These are phyloP conservation scores for Plicaturopsis crispa DNA, from an alignment of 768 basidiomycete species.

Conservation along the genomic window DNA sequence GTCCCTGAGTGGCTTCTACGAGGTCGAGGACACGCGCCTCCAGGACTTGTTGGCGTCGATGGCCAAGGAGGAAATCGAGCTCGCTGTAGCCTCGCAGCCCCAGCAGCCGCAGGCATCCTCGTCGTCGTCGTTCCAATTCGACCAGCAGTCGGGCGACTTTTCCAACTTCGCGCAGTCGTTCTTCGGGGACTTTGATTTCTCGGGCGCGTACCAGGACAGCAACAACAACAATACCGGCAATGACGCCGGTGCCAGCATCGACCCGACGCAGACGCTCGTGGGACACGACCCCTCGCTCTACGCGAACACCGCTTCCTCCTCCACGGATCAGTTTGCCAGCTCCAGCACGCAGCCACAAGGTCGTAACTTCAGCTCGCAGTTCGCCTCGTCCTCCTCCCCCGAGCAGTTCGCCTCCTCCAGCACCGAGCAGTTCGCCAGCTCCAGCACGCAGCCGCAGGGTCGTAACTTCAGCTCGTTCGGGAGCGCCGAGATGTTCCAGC, in stretches of 20 bases:
- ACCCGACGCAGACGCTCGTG: slow-evolving; percentile 1
- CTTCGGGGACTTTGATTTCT: slow-evolving; percentile 17
- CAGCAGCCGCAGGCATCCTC: not conserved
- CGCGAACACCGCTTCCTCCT: slow-evolving; percentile 6
- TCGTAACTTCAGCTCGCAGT: not conserved
- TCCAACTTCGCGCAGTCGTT: slow-evolving; percentile 10
- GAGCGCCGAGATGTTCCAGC: slow-evolving; percentile 22
- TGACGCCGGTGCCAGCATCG: slow-evolving; percentile 7
- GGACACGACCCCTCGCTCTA: slow-evolving; percentile 5
- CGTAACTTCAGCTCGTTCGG: slow-evolving; percentile 7
- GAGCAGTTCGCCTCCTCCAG: slow-evolving; percentile 7
- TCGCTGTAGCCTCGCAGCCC: slow-evolving; percentile 15
- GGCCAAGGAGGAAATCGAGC: slow-evolving; percentile 31
- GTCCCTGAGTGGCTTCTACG: slow-evolving; percentile 5
- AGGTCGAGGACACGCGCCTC: too few relatives aligned
- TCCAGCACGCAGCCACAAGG: slow-evolving; percentile 1
- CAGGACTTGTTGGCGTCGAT: too few relatives aligned
- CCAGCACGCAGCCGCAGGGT: slow-evolving; percentile 5
- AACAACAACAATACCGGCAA: too few relatives aligned
- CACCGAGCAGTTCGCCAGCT: not conserved
- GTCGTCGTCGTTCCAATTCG: too few relatives aligned
- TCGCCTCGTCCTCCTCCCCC: slow-evolving; percentile 1
- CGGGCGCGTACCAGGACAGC: not conserved
- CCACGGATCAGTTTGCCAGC: not conserved
- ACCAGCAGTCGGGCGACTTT: too few relatives aligned